Conservation (phyloP, 768 basidiomycete genomes). For the Mycena filopes region DNA sequence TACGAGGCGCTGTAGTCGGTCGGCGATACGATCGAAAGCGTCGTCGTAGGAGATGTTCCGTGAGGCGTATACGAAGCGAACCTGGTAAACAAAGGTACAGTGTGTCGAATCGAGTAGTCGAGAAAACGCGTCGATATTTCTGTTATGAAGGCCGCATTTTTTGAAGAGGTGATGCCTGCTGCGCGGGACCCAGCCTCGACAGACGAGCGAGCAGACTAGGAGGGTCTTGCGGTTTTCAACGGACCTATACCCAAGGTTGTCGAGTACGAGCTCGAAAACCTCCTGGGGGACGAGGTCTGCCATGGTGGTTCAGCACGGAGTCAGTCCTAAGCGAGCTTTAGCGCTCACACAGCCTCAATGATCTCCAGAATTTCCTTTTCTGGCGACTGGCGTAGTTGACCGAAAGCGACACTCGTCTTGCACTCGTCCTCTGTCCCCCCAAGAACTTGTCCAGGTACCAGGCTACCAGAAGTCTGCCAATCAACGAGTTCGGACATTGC, state of each 20-base stretch:
- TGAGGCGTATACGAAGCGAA: not conserved
- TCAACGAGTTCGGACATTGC: too few relatives aligned
- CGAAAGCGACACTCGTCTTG: too few relatives aligned
- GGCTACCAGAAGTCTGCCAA: too few relatives aligned
- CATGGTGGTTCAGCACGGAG: not conserved
- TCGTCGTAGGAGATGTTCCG: too few relatives aligned
- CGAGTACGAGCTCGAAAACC: not conserved
- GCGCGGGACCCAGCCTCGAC: not conserved
- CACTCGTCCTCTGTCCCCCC: too few relatives aligned
- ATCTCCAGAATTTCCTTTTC: not conserved
- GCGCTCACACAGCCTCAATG: not conserved
- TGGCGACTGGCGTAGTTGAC: not conserved
- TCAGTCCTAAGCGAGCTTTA: not conserved
- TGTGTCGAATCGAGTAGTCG: not conserved
- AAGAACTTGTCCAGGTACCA: too few relatives aligned
- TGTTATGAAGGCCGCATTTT: not conserved
- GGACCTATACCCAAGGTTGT: not conserved
- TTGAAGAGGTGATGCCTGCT: not conserved
- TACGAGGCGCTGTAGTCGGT: not conserved
- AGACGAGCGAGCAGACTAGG: not conserved
- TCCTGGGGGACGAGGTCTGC: not conserved
- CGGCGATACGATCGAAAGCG: not conserved
- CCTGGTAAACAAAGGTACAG: not conserved
- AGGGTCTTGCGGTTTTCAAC: not conserved
- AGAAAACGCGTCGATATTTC: not conserved